A percentile compares a stretch with the other conserved stretches of the same genome.
Evolutionary conservation across 768 basidiomycete species (phyloP).

Genomic region (Suillus variegatus): DNA sequence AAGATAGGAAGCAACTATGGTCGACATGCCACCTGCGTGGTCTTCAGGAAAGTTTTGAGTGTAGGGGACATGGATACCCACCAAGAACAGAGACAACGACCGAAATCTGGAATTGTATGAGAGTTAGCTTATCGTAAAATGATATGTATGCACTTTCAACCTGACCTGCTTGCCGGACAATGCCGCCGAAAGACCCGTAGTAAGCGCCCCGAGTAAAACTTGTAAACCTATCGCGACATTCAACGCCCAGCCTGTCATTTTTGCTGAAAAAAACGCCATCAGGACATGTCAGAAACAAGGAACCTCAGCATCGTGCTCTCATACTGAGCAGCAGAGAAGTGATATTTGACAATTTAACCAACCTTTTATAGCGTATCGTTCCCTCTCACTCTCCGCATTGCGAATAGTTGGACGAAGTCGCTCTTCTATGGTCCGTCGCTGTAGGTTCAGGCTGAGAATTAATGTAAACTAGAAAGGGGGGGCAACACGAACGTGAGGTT

Average conservation of each 20-base stretch:
- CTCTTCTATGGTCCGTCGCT: conserved; percentile 45
- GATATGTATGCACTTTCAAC: neutral
- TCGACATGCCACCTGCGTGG: conserved; percentile 57
- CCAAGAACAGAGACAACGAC: conserved; percentile 38
- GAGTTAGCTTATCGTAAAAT: neutral
- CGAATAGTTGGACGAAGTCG: conserved; percentile 56
- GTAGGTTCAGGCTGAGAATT: conserved; percentile 4
- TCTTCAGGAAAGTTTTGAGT: neutral
- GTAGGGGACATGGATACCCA: conserved; percentile 15
- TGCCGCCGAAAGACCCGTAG: conserved; percentile 63
- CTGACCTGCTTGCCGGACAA: conserved; percentile 41
- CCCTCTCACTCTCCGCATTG: conserved; percentile 44
- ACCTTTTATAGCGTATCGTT: conserved; percentile 50
- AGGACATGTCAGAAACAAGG: neutral
- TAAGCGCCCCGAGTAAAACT: conserved; percentile 64
- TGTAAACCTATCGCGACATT: conserved; percentile 62
- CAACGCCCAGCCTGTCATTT: conserved; percentile 33
- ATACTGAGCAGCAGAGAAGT: conserved; percentile 7
- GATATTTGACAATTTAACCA: conserved; percentile 1
- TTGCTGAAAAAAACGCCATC: conserved; percentile 25
- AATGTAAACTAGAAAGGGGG: too few relatives aligned
- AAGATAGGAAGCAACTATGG: conserved; percentile 70
- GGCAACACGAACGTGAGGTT: conserved; percentile 15
- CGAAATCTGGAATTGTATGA: conserved; percentile 26
- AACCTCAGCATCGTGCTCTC: neutral